Conservation (phyloP, 2,329 filamentous ascomycete species). For the Rutstroemia sp. region DNA sequence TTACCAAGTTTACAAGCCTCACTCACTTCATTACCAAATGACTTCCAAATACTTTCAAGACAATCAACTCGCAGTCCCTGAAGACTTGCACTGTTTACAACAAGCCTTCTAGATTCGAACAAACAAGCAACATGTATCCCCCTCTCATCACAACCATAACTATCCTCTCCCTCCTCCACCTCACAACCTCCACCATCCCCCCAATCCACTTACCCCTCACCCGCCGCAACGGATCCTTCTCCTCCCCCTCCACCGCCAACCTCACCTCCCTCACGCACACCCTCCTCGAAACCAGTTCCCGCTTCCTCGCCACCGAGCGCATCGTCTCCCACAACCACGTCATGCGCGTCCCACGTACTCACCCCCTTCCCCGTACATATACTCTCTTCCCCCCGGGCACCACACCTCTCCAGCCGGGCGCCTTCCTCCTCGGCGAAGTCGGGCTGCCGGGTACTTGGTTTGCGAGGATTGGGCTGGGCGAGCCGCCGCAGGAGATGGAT, state of each 20-base stretch:
- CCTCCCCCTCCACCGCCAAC: neutral
- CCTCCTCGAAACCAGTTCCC: neutral
- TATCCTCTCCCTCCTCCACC: neutral
- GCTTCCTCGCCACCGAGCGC: neutral
- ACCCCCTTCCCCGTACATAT: neutral
- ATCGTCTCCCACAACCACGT: neutral
- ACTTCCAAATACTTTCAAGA: no score
- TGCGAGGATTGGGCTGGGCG: constrained; percentile 14
- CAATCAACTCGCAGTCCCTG: no score
- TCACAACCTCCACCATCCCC: neutral
- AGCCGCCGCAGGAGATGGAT: constrained; percentile 16
- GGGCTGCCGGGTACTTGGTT: constrained; percentile 18
- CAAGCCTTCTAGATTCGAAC: no score
- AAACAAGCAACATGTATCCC: no score
- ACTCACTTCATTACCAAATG: no score
- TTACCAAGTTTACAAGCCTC: no score
- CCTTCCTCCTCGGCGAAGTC: constrained; percentile 15
- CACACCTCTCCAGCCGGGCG: neutral
- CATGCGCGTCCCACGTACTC: neutral
- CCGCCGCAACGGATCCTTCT: neutral
- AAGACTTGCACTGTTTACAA: no score
- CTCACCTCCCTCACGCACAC: neutral
- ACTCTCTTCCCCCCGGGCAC: neutral
- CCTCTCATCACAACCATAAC: neutral
- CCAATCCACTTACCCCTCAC: constrained; percentile 3